Evolutionary conservation across 1,139 yeast species (phyloP).

Genomic region (Trichomonascaceae sp.): DNA sequence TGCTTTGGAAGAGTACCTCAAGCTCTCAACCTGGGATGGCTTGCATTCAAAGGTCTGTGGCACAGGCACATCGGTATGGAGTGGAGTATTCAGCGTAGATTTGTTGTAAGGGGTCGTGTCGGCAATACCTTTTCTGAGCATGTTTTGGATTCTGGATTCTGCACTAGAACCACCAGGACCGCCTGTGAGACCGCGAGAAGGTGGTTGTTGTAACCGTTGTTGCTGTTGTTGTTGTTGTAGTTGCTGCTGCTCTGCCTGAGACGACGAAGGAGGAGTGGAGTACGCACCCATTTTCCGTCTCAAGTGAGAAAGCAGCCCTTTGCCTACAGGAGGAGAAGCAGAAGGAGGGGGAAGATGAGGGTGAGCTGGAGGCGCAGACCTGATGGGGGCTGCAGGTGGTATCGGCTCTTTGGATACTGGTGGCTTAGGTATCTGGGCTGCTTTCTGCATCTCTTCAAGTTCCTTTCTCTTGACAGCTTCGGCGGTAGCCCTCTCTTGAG

Average conservation of each 20-base stretch:
- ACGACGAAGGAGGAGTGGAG: too few species aligned
- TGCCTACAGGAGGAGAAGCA: too few species aligned
- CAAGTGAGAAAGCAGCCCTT: background rate
- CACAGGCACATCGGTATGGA: constrained; percentile 3
- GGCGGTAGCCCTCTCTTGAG: background rate
- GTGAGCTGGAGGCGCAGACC: background rate
- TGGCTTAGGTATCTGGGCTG: background rate
- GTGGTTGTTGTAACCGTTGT: too few species aligned
- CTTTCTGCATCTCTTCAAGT: background rate
- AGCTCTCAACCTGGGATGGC: constrained; percentile 1
- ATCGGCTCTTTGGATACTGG: background rate
- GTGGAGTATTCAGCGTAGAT: constrained; percentile 1
- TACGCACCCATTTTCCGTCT: background rate
- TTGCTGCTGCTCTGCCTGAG: too few species aligned
- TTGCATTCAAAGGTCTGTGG: constrained; percentile 1
- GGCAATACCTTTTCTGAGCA: constrained; percentile 6
- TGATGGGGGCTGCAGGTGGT: background rate
- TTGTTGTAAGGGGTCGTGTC: constrained; percentile 6
- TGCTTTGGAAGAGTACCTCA: constrained; percentile 1
- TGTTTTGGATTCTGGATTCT: background rate
- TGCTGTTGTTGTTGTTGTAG: too few species aligned
- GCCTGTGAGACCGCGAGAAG: background rate
- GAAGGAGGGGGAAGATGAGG: background rate
- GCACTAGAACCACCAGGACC: background rate
- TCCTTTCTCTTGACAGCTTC: too few species aligned